phyloP scores from a whole-genome alignment of 306 rosid species.

The Cucumis sativus region Cucumber_9930_V3 NC_026655.2:31729501-31730000 shows the following conservation, averaged over 20 bases:
- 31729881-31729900: no score
- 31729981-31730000: no score
- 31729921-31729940: no score
- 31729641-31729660: background rate
- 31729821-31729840: constrained; percentile 82
- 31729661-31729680: background rate
- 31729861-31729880: no score
- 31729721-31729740: no score
- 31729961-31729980: no score
- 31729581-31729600: background rate
- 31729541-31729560: background rate
- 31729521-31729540: background rate
- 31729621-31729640: background rate
- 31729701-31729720: no score
- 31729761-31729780: constrained; percentile 32
- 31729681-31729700: background rate
- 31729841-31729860: constrained; percentile 51
- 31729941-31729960: no score
- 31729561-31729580: background rate
- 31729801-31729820: constrained; percentile 78
- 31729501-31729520: background rate
- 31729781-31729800: constrained; percentile 95
- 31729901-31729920: no score
- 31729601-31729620: background rate
- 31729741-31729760: no score